These are phyloP conservation scores for Saccharum hybrid DNA, from an alignment of 202 grass and related monocot species.

Conservation along the genomic window DNA sequence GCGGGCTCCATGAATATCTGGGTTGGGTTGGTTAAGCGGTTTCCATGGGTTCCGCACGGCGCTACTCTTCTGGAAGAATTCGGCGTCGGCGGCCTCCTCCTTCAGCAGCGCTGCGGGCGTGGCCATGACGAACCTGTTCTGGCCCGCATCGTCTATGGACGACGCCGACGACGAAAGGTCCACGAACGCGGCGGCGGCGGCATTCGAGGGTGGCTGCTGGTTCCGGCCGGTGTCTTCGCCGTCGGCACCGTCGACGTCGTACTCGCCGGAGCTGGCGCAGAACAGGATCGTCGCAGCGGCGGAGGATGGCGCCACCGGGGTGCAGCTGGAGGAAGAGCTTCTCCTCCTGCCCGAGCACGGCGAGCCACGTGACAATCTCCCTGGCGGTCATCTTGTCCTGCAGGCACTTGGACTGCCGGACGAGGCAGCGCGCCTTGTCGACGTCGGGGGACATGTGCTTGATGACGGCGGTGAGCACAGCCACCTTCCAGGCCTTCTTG, in stretches of 20 bases:
- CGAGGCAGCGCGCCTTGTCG: conserved; percentile 76
- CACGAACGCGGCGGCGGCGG: conserved; percentile 5
- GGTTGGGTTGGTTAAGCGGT: too few relatives aligned
- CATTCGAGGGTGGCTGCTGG: neutral
- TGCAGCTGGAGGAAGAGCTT: conserved; percentile 58
- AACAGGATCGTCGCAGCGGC: conserved; percentile 48
- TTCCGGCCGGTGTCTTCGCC: conserved; percentile 37
- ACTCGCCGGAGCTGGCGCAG: conserved; percentile 62
- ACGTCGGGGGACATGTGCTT: conserved; percentile 92
- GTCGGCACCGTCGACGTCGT: conserved; percentile 59
- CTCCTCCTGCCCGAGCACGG: conserved; percentile 83
- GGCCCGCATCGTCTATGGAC: neutral
- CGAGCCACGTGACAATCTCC: conserved; percentile 81
- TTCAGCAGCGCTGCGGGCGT: conserved; percentile 42
- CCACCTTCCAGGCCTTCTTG: conserved; percentile 93
- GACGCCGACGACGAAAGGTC: conserved; percentile 31
- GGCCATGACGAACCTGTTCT: conserved; percentile 29
- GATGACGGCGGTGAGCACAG: conserved; percentile 83
- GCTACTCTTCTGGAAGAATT: conserved; percentile 58
- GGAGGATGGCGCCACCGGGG: conserved; percentile 39
- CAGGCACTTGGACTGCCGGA: conserved; percentile 88
- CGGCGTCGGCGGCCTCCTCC: conserved; percentile 50
- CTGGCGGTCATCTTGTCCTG: conserved; percentile 98
- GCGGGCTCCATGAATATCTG: too few relatives aligned
- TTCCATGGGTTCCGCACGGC: too few relatives aligned